Percentiles rank a stretch among this genome's conserved stretches.
phyloP scores from a whole-genome alignment of 768 basidiomycete genomes.

The Calocybe indica region DNA sequence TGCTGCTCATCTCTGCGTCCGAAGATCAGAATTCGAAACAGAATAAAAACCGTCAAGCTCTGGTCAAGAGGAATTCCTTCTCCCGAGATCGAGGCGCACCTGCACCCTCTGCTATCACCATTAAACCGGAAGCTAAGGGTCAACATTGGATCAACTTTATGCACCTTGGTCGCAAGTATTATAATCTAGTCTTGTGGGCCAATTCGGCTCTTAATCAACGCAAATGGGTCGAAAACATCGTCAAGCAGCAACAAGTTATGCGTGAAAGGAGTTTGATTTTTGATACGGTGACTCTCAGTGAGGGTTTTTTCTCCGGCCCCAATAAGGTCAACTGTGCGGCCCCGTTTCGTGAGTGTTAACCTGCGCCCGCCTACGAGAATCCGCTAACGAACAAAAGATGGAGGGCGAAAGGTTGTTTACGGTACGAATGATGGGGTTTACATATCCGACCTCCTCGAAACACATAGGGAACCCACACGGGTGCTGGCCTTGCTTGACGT shows the following conservation, averaged over 20 bases:
- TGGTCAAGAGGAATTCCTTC: conserved; percentile 41
- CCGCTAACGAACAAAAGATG: conserved; percentile 38
- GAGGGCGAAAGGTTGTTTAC: conserved; percentile 82
- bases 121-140: conserved; percentile 64
- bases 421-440: conserved; percentile 99
- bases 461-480: conserved; percentile 77
- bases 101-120: conserved; percentile 42
- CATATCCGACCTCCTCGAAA: conserved; percentile 78
- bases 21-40: conserved; percentile 49
- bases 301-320: conserved; percentile 79
- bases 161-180: conserved; percentile 89
- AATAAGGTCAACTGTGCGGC: conserved; percentile 94
- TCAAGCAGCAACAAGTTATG: conserved; percentile 83
- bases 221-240: conserved; percentile 92
- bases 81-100: conserved; percentile 27
- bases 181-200: conserved; percentile 89
- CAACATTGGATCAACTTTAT: conserved; percentile 91
- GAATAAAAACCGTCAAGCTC: conserved; percentile 31
- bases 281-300: conserved; percentile 77
- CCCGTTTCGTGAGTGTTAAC: conserved; percentile 63
- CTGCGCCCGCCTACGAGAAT: conserved; percentile 4
- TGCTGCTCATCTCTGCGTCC: conserved; percentile 75
- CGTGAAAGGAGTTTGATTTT: conserved; percentile 83
- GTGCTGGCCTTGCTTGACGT: conserved; percentile 88
- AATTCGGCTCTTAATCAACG: conserved; percentile 76